Conservation (phyloP, 192 early-diverging fungal genomes). For the Globomyces pollinis-pini region DNA sequence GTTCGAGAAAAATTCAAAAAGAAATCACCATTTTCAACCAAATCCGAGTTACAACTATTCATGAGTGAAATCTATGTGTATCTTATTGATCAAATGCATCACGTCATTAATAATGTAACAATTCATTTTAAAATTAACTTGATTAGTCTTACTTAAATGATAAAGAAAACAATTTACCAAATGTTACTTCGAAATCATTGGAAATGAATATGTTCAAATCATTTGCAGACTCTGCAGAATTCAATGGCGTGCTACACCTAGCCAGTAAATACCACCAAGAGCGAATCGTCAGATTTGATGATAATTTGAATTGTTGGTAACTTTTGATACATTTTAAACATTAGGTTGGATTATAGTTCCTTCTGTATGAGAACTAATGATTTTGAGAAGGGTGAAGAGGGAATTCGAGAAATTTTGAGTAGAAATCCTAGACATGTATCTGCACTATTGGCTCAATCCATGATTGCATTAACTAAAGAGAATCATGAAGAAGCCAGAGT, state of each 20-base stretch:
- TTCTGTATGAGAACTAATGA: slow-evolving; percentile 41
- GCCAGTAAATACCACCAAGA: slow-evolving; percentile 47
- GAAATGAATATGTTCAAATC: slow-evolving; percentile 37
- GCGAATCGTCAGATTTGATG: slow-evolving; percentile 48
- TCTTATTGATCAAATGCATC: slow-evolving; percentile 51
- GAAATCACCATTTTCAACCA: slow-evolving; percentile 41
- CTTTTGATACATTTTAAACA: neutral
- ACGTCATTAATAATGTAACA: slow-evolving; percentile 35
- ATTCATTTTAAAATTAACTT: neutral
- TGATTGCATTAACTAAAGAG: slow-evolving; percentile 35
- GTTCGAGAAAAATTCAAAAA: slow-evolving; percentile 48
- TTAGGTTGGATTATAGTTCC: slow-evolving; percentile 50
- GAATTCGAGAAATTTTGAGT: slow-evolving; percentile 44
- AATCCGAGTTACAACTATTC: slow-evolving; percentile 48
- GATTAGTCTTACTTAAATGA: no score
- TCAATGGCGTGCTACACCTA: slow-evolving; percentile 21
- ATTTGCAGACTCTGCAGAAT: slow-evolving; percentile 46
- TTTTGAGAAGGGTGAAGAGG: slow-evolving; percentile 41
- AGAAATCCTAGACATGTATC: slow-evolving; percentile 47
- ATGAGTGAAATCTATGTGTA: slow-evolving; percentile 55
- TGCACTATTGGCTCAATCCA: slow-evolving; percentile 40
- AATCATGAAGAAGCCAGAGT: slow-evolving; percentile 47
- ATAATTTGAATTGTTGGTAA: slow-evolving; percentile 48
- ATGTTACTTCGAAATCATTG: slow-evolving; percentile 11
- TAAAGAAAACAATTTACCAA: neutral